Evolutionary conservation across 176 grass and related monocot genomes (phyloP).

Genomic region (Cocos nucifera): DNA sequence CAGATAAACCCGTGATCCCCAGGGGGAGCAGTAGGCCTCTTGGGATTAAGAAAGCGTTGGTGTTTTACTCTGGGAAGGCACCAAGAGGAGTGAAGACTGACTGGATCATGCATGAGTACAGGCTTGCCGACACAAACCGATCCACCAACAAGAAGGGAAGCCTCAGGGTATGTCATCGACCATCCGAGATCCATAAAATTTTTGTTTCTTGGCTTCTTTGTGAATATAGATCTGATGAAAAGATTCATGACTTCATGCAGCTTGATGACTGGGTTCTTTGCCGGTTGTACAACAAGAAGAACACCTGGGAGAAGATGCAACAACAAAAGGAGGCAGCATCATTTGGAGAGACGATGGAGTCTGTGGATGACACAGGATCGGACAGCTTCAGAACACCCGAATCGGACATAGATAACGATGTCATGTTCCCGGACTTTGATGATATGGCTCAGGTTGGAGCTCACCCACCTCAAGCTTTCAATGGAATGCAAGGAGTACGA

Average conservation of each 20-base stretch:
- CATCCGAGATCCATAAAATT: neutral
- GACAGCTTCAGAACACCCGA: conserved; percentile 56
- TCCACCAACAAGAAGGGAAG: conserved; percentile 37
- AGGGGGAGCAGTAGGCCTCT: conserved; percentile 21
- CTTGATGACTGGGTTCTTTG: conserved; percentile 70
- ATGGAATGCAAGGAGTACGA: neutral
- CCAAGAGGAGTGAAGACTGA: conserved; percentile 59
- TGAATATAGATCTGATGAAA: neutral
- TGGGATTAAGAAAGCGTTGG: conserved; percentile 65
- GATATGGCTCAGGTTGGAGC: conserved; percentile 15
- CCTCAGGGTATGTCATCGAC: conserved; percentile 31
- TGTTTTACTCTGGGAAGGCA: conserved; percentile 72
- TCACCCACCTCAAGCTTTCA: neutral
- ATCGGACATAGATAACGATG: conserved; percentile 48
- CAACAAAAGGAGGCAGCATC: conserved; percentile 16
- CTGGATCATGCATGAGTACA: conserved; percentile 91
- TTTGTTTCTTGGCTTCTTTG: neutral
- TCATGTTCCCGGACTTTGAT: conserved; percentile 5
- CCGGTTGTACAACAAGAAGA: conserved; percentile 79
- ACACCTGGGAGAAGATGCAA: conserved; percentile 64
- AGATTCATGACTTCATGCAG: conserved; percentile 9
- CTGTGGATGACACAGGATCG: conserved; percentile 29
- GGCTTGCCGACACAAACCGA: conserved; percentile 39
- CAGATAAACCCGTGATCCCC: conserved; percentile 47
- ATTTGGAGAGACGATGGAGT: conserved; percentile 25